Conservation (phyloP, 2,329 filamentous ascomycete species). For the Ceratocystis colombiana region DNA sequence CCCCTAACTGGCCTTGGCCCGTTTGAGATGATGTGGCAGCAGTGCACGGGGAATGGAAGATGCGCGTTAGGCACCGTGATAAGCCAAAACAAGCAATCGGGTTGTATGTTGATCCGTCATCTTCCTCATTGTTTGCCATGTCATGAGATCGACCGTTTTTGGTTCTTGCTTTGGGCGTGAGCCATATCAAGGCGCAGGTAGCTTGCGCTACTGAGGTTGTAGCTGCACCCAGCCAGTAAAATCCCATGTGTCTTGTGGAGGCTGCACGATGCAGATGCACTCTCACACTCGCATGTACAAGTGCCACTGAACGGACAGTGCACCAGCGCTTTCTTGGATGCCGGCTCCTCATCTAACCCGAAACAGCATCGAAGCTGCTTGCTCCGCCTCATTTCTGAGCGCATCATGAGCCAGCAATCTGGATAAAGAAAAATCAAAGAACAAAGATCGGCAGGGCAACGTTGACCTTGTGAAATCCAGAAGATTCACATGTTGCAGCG, state of each 20-base stretch:
- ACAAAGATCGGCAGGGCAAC: constrained; percentile 11
- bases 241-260: background rate
- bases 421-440: background rate
- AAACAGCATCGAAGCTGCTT: background rate
- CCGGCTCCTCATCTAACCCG: constrained; percentile 11
- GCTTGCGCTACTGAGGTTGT: too few species aligned
- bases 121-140: background rate
- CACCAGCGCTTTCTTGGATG: background rate
- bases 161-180: background rate
- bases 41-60: background rate
- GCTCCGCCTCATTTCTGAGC: constrained; percentile 10
- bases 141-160: background rate
- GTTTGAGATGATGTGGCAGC: constrained; percentile 15
- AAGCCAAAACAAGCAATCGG: background rate
- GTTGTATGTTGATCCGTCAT: background rate
- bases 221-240: background rate
- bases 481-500: background rate
- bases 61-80: constrained; percentile 3
- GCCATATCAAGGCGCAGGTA: too few species aligned
- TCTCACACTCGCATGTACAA: background rate
- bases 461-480: background rate
- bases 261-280: background rate
- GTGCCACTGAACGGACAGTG: background rate
- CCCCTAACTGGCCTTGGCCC: background rate
- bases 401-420: constrained; percentile 10